Base-by-base conservation (phyloP, 257 asterid genomes). In the Ehretia macrophylla region DNA sequence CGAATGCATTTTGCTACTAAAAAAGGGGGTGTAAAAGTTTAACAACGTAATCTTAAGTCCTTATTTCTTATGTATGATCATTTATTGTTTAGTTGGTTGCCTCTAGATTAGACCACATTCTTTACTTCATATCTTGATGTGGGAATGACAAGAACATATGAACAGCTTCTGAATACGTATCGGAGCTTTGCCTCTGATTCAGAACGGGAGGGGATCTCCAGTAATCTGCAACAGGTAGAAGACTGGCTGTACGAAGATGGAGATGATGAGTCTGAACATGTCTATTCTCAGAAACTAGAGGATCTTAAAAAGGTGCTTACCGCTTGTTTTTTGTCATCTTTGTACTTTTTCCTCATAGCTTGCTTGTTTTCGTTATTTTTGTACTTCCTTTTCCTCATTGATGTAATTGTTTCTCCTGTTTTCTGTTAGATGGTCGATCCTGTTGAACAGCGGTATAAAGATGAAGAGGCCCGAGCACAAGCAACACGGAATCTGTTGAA, bases 211-310 rank as follows among this genome's bases (percentile, higher is more conserved):
- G 80, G 73, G 44, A 85, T 93, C 64, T 83, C 88, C 46, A 72
- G 64, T 76, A 75, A 72, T 69, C 80, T 93, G 72, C 97, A 85
- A 59, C 85, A 72, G 69, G 84, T 90, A 14, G 99, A 93, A 76
- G 94, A 86, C 22, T 93, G 99, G 99, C 96, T 93, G 40, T 93
- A 93, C 68, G 96, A 85, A 61, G 97, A 85, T 40, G 99, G 99
- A 59, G 94, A 86, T 58, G 96, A 89, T 64, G 99, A 93, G 79
- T 66, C 99, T 70, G 95, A 86, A 73, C 23, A 75, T 67, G 87
- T 85, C 38, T 93, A 93, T 65, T 16, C 88, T 5, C 61, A 77
- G 72, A 86, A 78, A 73, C 74, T 93, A 58, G 80, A 83, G 64
- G 80, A 81, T 69, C 77, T 93, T 77, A 85, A 80, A 74, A 85